Evolutionary conservation across 352 stramenopile genomes (phyloP).

Genomic region (Globisporangium irregulare): DNA sequence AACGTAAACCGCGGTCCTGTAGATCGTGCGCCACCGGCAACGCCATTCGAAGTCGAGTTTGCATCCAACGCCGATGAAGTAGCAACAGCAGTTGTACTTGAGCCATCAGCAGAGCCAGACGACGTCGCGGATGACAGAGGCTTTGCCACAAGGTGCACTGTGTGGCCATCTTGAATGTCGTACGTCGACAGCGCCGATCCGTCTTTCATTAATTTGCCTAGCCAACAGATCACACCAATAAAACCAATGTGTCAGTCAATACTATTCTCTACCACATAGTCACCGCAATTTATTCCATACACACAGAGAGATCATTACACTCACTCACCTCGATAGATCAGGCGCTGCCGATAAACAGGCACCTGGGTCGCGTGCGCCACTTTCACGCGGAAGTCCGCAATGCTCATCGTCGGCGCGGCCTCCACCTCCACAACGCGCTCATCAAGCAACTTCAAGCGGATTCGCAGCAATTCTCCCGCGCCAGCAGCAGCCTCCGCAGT

Average conservation of each 20-base stretch:
- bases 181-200: slow-evolving; percentile 64
- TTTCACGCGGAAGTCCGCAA: slow-evolving; percentile 62
- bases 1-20: slow-evolving; percentile 2
- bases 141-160: slow-evolving; percentile 89
- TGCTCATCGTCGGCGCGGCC: slow-evolving; percentile 34
- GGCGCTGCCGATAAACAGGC: slow-evolving; percentile 62
- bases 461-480: not conserved
- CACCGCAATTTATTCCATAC: not conserved
- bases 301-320: not conserved
- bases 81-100: not conserved
- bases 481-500: not conserved
- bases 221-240: not conserved
- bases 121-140: slow-evolving; percentile 4
- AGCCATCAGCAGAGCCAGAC: not conserved
- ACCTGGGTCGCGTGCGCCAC: slow-evolving; percentile 59
- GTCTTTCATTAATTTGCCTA: slow-evolving; percentile 86
- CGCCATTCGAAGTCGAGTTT: not conserved
- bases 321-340: slow-evolving; percentile 86
- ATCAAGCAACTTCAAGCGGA: slow-evolving; percentile 72
- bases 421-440: slow-evolving; percentile 74
- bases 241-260: not conserved
- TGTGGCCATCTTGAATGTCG: slow-evolving; percentile 90
- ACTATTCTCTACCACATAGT: not conserved
- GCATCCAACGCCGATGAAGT: not conserved
- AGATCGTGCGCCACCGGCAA: not conserved